Evolutionary conservation across 257 asterid species (phyloP).

Genomic region (Dorcoceras hygrometricum): DNA sequence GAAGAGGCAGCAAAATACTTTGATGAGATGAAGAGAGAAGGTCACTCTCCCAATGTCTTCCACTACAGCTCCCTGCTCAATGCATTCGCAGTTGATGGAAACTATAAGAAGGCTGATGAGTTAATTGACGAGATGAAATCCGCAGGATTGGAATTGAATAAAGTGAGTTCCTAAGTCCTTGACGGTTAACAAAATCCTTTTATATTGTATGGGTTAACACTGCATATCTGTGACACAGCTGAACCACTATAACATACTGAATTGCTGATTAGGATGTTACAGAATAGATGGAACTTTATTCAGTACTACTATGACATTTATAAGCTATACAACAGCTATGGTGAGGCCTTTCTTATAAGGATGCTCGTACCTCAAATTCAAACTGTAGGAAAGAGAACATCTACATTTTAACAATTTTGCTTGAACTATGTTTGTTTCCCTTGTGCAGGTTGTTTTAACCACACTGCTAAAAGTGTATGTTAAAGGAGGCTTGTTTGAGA

Average conservation of each 20-base stretch:
- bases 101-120: conserved; percentile 65
- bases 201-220: background rate
- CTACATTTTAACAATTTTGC: background rate
- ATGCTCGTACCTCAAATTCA: background rate
- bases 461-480: conserved; percentile 88
- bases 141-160: conserved; percentile 63
- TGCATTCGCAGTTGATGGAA: conserved; percentile 78
- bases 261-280: conserved; percentile 13
- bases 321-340: background rate
- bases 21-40: conserved; percentile 82
- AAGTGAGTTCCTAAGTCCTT: conserved; percentile 46
- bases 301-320: background rate
- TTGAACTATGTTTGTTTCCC: background rate
- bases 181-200: conserved; percentile 10
- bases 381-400: background rate
- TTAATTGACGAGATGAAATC: conserved; percentile 76
- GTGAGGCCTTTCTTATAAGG: background rate
- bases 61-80: conserved; percentile 95
- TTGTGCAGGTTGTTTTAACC: conserved; percentile 70
- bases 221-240: conserved; percentile 15
- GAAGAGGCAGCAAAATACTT: conserved; percentile 87
- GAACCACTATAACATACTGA: conserved; percentile 14
- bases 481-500: conserved; percentile 75
- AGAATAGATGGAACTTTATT: conserved; percentile 5
- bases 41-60: conserved; percentile 78